These are phyloP conservation scores for Gossypioides kirkii DNA, from an alignment of 345 rosid species.

Conservation along the genomic window DNA sequence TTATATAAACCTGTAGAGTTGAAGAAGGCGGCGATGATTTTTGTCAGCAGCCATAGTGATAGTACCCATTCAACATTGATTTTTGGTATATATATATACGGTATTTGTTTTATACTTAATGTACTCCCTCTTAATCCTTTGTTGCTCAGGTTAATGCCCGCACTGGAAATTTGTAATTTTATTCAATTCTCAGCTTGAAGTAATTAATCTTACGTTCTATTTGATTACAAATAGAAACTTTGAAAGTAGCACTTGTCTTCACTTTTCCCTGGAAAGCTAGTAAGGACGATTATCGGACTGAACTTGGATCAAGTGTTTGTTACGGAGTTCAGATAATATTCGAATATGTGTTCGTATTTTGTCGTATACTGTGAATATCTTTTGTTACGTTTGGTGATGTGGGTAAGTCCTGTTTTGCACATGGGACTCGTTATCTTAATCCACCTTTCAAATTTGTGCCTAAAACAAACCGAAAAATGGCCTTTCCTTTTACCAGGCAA, in stretches of 20 bases:
- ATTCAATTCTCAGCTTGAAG: not conserved
- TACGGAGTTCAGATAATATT: no score
- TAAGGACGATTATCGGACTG: no score
- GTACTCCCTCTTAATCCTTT: conserved; percentile 56
- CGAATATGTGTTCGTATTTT: no score
- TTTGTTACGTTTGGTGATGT: conserved; percentile 36
- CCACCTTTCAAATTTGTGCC: not conserved
- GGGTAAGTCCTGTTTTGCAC: conserved; percentile 49
- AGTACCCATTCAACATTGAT: conserved; percentile 41
- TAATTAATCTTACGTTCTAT: not conserved
- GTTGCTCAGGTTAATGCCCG: conserved; percentile 14
- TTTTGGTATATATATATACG: conserved; percentile 6
- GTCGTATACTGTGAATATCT: no score
- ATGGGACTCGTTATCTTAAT: no score
- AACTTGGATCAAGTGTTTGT: no score
- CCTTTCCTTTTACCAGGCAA: conserved; percentile 48
- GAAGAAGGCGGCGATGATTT: conserved; percentile 36
- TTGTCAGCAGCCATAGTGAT: conserved; percentile 31
- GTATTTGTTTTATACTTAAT: conserved; percentile 23
- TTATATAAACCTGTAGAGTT: conserved; percentile 35
- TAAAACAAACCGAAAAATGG: not conserved
- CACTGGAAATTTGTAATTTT: conserved; percentile 7
- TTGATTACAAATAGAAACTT: not conserved
- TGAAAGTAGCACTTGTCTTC: no score
- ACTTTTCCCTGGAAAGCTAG: no score